Percentiles rank a stretch among this genome's conserved stretches.
phyloP scores from a whole-genome alignment of 495 filamentous ascomycete species.

The Pseudoneurospora amorphoporcata region DNA sequence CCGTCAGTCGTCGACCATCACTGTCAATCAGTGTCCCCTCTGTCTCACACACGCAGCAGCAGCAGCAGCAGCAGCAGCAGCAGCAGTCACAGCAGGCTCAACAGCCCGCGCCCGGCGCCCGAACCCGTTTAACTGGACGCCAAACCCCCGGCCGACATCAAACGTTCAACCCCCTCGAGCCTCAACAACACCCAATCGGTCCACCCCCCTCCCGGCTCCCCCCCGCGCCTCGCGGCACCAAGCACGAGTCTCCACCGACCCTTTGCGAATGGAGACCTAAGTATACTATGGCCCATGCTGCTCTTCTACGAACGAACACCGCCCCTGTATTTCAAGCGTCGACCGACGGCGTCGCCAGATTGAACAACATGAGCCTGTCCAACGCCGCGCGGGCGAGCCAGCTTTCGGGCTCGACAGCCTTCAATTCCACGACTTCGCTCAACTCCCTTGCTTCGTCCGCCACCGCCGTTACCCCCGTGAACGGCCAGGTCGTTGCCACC shows the following conservation, averaged over 20 bases:
- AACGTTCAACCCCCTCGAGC: neutral
- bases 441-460: slow-evolving; percentile 37
- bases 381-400: slow-evolving; percentile 42
- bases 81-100: neutral
- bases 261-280: slow-evolving; percentile 29
- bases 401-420: slow-evolving; percentile 41
- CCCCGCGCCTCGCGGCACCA: slow-evolving; percentile 8
- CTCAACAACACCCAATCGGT: neutral
- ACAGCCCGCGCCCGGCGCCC: neutral
- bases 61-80: neutral
- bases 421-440: slow-evolving; percentile 34
- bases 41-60: neutral
- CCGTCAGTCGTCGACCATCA: neutral
- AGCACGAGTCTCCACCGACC: slow-evolving; percentile 7
- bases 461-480: slow-evolving; percentile 24
- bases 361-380: slow-evolving; percentile 29
- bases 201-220: slow-evolving; percentile 2
- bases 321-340: slow-evolving; percentile 33
- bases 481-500: slow-evolving; percentile 56
- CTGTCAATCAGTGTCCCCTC: neutral
- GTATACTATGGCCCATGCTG: slow-evolving; percentile 37
- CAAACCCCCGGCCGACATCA: neutral
- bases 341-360: slow-evolving; percentile 26
- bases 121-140: neutral
- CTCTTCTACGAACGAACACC: slow-evolving; percentile 42